A percentile compares a stretch with the other conserved stretches of the same genome.
phyloP scores from a whole-genome alignment of 2,329 filamentous ascomycete genomes.

The Chaetomiaceae sp. region DNA sequence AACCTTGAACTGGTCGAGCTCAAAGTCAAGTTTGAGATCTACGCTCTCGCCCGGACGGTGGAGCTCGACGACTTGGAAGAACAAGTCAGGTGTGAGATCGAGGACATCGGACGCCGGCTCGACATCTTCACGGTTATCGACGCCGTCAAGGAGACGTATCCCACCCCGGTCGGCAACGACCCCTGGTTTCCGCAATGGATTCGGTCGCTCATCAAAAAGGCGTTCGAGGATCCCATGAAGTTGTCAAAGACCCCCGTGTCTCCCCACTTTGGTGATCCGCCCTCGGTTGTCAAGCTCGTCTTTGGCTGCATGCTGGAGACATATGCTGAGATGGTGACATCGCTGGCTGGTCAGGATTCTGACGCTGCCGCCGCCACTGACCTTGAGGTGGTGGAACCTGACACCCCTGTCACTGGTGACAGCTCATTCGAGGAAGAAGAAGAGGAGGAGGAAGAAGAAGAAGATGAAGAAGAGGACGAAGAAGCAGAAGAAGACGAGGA shows the following conservation, averaged over 20 bases:
- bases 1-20: not conserved
- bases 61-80: conserved; percentile 14
- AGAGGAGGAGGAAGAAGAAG: no score
- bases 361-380: not conserved
- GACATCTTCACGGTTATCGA: conserved; percentile 18
- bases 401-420: not conserved
- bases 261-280: not conserved
- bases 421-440: not conserved
- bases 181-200: conserved; percentile 17
- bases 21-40: conserved; percentile 15
- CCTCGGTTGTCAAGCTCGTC: conserved; percentile 10
- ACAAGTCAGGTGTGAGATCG: conserved; percentile 7
- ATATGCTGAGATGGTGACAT: conserved; percentile 12
- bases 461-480: no score
- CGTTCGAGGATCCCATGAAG: conserved; percentile 7
- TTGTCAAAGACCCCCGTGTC: not conserved
- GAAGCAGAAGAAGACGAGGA: no score
- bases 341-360: not conserved
- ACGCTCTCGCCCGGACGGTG: conserved; percentile 10
- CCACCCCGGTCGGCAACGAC: conserved; percentile 10
- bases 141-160: conserved; percentile 14
- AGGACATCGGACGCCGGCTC: not conserved
- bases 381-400: no score
- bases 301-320: conserved; percentile 14
- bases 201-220: conserved; percentile 9